Conservation (phyloP, 192 early-diverging fungal species). For the Coemansia erecta region DNA sequence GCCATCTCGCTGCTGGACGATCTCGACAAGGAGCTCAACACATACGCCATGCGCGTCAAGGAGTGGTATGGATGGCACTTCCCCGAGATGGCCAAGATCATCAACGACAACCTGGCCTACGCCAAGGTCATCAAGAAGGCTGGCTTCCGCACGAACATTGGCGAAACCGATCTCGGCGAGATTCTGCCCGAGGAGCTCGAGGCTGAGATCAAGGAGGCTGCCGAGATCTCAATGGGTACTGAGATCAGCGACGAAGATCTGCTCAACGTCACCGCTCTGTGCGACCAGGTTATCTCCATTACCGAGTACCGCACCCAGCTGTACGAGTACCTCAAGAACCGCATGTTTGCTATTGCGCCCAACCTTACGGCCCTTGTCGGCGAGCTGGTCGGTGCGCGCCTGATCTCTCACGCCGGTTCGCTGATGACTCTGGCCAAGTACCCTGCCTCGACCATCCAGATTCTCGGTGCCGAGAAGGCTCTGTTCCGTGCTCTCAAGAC, state of each 20-base stretch:
- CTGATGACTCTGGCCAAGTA: constrained; percentile 97
- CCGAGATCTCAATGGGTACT: constrained; percentile 98
- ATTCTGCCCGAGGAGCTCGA: constrained; percentile 92
- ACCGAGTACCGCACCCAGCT: constrained; percentile 93
- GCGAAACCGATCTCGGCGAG: constrained; percentile 71
- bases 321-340: constrained; percentile 96
- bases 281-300: constrained; percentile 95
- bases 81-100: constrained; percentile 96
- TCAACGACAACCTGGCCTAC: constrained; percentile 94
- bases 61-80: constrained; percentile 99
- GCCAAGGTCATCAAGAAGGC: constrained; percentile 86
- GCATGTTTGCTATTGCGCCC: constrained; percentile 89
- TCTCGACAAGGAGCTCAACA: constrained; percentile 99
- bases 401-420: constrained; percentile 96
- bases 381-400: constrained; percentile 96
- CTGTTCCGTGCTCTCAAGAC: constrained; percentile 98
- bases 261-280: constrained; percentile 89
- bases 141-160: constrained; percentile 85
- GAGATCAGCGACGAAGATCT: constrained; percentile 97
- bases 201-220: constrained; percentile 90
- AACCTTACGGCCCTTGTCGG: constrained; percentile 94
- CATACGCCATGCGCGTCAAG: constrained; percentile 94
- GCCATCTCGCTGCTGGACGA: constrained; percentile 96
- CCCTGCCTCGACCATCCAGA: constrained; percentile 98
- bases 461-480: constrained; percentile 99